These are phyloP conservation scores for Achaetomiella virescens DNA, from an alignment of 495 filamentous ascomycete species.

Conservation along the genomic window DNA sequence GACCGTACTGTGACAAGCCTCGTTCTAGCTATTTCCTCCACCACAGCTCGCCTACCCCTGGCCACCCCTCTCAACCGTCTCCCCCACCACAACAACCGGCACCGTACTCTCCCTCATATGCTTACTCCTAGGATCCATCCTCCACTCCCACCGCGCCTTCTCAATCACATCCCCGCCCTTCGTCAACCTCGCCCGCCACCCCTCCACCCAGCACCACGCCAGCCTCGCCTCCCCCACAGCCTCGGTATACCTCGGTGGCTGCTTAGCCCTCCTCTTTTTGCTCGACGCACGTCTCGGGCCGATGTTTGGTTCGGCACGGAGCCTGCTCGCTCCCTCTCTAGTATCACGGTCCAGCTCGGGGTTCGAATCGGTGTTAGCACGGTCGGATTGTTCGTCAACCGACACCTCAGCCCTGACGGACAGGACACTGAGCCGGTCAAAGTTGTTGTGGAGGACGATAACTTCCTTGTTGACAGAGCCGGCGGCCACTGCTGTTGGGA, in stretches of 20 bases:
- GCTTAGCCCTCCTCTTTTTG: not conserved
- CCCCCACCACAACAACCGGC: slow-evolving; percentile 2
- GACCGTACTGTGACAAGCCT: too few relatives aligned
- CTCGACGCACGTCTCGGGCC: not conserved
- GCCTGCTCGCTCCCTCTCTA: not conserved
- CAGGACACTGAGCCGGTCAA: slow-evolving; percentile 13
- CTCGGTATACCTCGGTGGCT: not conserved
- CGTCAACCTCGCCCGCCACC: slow-evolving; percentile 20
- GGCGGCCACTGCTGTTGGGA: too few relatives aligned
- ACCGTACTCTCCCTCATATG: not conserved
- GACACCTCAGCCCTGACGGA: slow-evolving; percentile 6
- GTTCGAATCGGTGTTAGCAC: too few relatives aligned
- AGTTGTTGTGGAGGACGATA: slow-evolving; percentile 7
- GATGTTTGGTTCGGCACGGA: not conserved
- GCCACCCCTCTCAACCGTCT: not conserved
- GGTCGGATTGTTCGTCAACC: slow-evolving; percentile 12
- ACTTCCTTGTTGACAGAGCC: not conserved
- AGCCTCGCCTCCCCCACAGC: slow-evolving; percentile 11
- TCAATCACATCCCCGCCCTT: slow-evolving; percentile 16
- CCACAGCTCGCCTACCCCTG: not conserved
- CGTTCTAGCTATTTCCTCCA: too few relatives aligned
- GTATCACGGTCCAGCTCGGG: too few relatives aligned
- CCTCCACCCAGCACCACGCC: slow-evolving; percentile 21
- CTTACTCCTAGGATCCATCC: slow-evolving; percentile 4
- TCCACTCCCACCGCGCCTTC: slow-evolving; percentile 17